These are phyloP conservation scores for Microbotryum saponariae DNA, from an alignment of 1,284 basidiomycete genomes.

Conservation along the genomic window DNA sequence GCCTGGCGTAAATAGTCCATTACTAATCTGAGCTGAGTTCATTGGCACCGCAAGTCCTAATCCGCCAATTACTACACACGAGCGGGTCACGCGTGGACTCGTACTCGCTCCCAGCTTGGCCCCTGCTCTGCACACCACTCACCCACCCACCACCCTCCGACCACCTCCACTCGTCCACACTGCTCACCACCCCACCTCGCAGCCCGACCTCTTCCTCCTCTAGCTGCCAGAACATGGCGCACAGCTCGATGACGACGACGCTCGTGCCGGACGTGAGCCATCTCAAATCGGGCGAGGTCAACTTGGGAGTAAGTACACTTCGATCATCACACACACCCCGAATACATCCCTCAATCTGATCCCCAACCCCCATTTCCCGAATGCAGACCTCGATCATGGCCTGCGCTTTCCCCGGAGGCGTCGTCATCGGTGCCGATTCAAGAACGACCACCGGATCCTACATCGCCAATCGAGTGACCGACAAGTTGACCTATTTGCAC, in stretches of 20 bases:
- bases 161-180: not conserved
- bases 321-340: not conserved
- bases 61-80: no score
- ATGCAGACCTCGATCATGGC: conserved; percentile 91
- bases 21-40: no score
- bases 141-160: not conserved
- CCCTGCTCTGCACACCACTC: not conserved
- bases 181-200: not conserved
- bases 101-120: not conserved
- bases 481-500: conserved; percentile 94
- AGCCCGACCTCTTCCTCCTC: no score
- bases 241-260: conserved; percentile 1
- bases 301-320: conserved; percentile 68
- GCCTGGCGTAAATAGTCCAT: no score
- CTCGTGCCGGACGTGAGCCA: conserved; percentile 46
- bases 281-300: conserved; percentile 85
- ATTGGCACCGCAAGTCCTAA: no score
- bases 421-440: conserved; percentile 94
- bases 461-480: conserved; percentile 97
- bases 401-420: conserved; percentile 88
- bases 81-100: no score
- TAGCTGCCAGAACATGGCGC: not conserved
- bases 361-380: not conserved
- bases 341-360: not conserved
- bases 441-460: conserved; percentile 94